Conservation (phyloP, 108 stramenopile species). For the Seminavis robusta region DNA sequence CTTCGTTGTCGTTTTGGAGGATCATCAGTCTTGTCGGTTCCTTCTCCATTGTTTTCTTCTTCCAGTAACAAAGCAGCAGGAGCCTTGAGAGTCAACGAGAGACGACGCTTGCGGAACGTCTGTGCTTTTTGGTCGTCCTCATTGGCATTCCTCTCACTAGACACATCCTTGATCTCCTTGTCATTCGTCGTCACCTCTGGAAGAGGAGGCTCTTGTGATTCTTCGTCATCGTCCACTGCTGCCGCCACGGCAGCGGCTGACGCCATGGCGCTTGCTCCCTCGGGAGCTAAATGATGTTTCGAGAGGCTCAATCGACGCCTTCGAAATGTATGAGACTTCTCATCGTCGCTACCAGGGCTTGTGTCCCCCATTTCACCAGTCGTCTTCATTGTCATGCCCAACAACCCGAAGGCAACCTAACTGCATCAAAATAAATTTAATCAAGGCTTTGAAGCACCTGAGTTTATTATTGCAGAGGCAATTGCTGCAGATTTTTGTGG, state of each 20-base stretch:
- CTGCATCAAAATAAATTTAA: no score
- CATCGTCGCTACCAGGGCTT: no score
- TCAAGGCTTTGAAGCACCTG: no score
- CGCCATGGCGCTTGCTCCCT: conserved; percentile 12
- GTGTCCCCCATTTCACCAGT: no score
- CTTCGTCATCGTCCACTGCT: background rate
- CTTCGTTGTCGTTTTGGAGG: conserved; percentile 10
- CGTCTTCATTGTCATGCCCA: no score
- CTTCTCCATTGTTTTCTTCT: conserved; percentile 13
- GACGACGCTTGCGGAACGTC: conserved; percentile 74
- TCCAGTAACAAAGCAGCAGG: conserved; percentile 19
- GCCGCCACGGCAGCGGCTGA: background rate
- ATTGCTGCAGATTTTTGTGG: no score
- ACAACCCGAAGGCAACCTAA: no score
- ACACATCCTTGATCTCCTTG: background rate
- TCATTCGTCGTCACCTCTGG: background rate
- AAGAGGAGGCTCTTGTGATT: background rate
- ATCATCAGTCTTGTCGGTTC: conserved; percentile 1
- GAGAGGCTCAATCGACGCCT: conserved; percentile 69
- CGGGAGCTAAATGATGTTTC: conserved; percentile 28
- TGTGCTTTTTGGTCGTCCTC: conserved; percentile 42
- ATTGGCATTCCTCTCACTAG: background rate
- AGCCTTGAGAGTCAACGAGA: conserved; percentile 58
- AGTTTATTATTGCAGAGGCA: no score
- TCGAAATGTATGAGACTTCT: conserved; percentile 60